Evolutionary conservation across 306 rosid genomes (phyloP).

Genomic region (Styphnolobium japonicum): DNA sequence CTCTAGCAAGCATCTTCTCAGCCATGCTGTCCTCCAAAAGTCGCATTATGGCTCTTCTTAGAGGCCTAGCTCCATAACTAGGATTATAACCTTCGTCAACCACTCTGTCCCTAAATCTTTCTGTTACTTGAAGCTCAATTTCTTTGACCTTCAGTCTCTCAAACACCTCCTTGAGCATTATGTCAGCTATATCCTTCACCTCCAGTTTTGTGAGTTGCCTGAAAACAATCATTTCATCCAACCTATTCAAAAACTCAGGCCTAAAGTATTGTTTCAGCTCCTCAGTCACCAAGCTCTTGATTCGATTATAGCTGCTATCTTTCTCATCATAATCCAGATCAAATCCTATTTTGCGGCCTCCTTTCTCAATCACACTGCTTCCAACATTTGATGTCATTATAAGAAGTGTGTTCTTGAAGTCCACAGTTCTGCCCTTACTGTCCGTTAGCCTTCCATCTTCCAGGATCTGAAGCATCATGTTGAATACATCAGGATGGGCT

Average conservation of each 20-base stretch:
- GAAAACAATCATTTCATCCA: slow-evolving; percentile 98
- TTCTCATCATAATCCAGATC: slow-evolving; percentile 93
- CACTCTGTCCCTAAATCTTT: slow-evolving; percentile 87
- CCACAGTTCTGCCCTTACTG: slow-evolving; percentile 95
- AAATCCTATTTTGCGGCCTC: slow-evolving; percentile 83
- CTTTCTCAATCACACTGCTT: slow-evolving; percentile 97
- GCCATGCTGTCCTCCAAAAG: slow-evolving; percentile 99
- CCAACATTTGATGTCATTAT: slow-evolving; percentile 98
- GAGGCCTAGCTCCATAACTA: slow-evolving; percentile 94
- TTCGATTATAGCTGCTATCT: slow-evolving; percentile 87
- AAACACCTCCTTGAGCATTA: slow-evolving; percentile 91
- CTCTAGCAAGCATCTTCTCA: slow-evolving; percentile 96
- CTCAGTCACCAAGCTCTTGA: slow-evolving; percentile 94
- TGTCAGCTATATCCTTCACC: slow-evolving; percentile 94
- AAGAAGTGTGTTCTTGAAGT: slow-evolving; percentile 92
- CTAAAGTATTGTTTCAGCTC: slow-evolving; percentile 90
- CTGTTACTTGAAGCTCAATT: slow-evolving; percentile 92
- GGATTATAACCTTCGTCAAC: slow-evolving; percentile 97
- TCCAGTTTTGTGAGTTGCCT: slow-evolving; percentile 93
- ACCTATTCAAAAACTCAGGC: slow-evolving; percentile 89
- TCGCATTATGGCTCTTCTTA: slow-evolving; percentile 97
- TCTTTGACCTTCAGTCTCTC: slow-evolving; percentile 72
- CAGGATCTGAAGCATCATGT: slow-evolving; percentile 98
- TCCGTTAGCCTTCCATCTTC: slow-evolving; percentile 96
- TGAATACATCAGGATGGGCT: slow-evolving; percentile 97